phyloP scores from a whole-genome alignment of 2,329 filamentous ascomycete genomes.

The Cercospora nicotianae region DNA sequence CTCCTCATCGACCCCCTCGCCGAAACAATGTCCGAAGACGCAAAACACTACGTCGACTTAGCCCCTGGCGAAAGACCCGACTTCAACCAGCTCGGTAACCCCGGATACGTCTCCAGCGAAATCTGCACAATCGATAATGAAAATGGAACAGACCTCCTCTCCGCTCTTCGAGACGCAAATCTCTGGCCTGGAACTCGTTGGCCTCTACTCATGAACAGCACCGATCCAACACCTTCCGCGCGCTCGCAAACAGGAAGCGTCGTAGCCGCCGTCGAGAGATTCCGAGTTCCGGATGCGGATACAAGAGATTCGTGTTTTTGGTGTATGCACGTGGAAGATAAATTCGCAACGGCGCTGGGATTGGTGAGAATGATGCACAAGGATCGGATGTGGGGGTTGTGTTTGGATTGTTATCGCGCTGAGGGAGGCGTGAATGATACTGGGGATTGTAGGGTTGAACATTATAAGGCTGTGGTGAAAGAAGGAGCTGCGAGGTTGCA shows the following conservation, averaged over 20 bases:
- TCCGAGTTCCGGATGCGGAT: slow-evolving; percentile 33
- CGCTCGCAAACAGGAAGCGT: background rate
- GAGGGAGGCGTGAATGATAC: slow-evolving; percentile 17
- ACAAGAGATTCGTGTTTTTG: slow-evolving; percentile 34
- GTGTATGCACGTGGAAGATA: slow-evolving; percentile 30
- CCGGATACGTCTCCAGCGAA: background rate
- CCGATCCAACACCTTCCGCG: background rate
- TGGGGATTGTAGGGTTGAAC: slow-evolving; percentile 33
- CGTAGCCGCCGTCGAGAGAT: slow-evolving; percentile 20
- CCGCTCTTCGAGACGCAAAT: slow-evolving; percentile 30
- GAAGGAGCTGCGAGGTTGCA: background rate
- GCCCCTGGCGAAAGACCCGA: slow-evolving; percentile 31
- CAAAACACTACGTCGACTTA: slow-evolving; percentile 34
- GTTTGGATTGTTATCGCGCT: slow-evolving; percentile 35
- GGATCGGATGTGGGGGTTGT: slow-evolving; percentile 35
- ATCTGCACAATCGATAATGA: slow-evolving; percentile 32
- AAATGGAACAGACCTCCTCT: slow-evolving; percentile 27
- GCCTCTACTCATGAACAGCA: slow-evolving; percentile 2
- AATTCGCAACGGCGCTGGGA: slow-evolving; percentile 25
- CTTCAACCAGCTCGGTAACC: slow-evolving; percentile 13
- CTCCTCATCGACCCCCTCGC: slow-evolving; percentile 31
- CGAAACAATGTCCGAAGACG: slow-evolving; percentile 27
- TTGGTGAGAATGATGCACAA: slow-evolving; percentile 28
- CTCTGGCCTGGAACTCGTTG: slow-evolving; percentile 34
- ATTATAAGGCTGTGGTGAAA: slow-evolving; percentile 24